Evolutionary conservation across 2,329 filamentous ascomycete species (phyloP), one percentile per base, ranked within the genome.

Genomic region (Fusarium cicatricum): DNA sequence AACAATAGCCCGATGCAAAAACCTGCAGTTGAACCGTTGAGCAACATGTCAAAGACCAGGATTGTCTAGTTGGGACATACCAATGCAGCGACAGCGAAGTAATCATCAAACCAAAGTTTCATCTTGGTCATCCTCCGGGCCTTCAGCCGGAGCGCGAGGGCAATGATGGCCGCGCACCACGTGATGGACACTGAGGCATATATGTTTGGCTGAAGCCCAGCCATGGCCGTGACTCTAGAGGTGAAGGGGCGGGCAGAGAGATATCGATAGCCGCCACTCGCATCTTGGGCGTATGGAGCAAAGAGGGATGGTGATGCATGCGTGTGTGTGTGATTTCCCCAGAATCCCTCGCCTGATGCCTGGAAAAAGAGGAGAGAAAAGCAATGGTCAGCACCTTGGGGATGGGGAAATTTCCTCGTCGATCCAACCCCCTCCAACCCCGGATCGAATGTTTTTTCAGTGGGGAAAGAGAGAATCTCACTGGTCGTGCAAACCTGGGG

Each of bases 91-190:
- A 64, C 43, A 3, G 53, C 49, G 11, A 66, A 52, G 17, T 64
- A 66, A 12, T 68, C 64, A 4, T 68, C 66, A 33, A 59, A 58
- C 65, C 66, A 68, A n/a, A 64, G 29, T 8, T 38, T 52, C n/a
- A 62, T 58, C 17, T 64, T 68, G 0, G 52, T 68, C 57, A 68
- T 59, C 3, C 59, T 46, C 3, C 65, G 48, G 0, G 66, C 66
- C 9, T 57, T 52, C 4, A 69, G 39, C 4, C 66, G 52, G 4
- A 69, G 21, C 7, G 55, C 1, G 3, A 69, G 31, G 2, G 60
- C 57, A 5, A 62, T 11, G 11, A 61, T 16, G 7, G 64, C 66
- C 2, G 51, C 58, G 9, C 32, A 10, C 58, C 50, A 69, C 14
- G 66, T 67, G 23, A 69, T 57, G 26, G 29, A 53, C 15, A 63